phyloP scores from a whole-genome alignment of 495 filamentous ascomycete species.

The Penicillium herquei region DNA sequence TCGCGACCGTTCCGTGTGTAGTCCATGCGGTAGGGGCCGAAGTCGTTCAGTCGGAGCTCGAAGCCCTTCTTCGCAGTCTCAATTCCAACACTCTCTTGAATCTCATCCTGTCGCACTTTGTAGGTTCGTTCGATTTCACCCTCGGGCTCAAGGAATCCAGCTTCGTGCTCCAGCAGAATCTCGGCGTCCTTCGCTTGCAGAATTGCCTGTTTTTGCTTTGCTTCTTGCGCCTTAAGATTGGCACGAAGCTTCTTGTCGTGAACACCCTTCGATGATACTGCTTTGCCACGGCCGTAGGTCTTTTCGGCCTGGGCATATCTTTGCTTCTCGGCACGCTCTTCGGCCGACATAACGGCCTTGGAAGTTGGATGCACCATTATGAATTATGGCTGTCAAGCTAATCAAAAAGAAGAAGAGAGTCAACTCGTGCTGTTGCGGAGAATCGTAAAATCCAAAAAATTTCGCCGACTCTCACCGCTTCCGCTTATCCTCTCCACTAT shows the following conservation, averaged over 20 bases:
- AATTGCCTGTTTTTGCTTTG: slow-evolving; percentile 75
- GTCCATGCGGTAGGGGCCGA: slow-evolving; percentile 84
- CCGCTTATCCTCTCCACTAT: slow-evolving; percentile 40
- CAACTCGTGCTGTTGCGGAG: not conserved
- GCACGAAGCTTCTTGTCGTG: slow-evolving; percentile 87
- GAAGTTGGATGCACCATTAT: slow-evolving; percentile 28
- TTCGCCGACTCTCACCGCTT: slow-evolving; percentile 34
- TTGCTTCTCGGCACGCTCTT: slow-evolving; percentile 39
- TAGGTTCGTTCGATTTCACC: slow-evolving; percentile 86
- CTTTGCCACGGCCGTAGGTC: slow-evolving; percentile 79
- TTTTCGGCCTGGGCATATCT: slow-evolving; percentile 62
- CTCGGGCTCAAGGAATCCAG: slow-evolving; percentile 87
- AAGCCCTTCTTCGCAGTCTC: slow-evolving; percentile 90
- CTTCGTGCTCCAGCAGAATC: slow-evolving; percentile 85
- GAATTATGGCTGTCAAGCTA: slow-evolving; percentile 1
- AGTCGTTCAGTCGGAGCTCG: slow-evolving; percentile 75
- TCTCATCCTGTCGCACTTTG: slow-evolving; percentile 86
- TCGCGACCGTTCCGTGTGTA: slow-evolving; percentile 88
- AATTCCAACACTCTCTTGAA: slow-evolving; percentile 67
- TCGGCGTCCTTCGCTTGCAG: slow-evolving; percentile 89
- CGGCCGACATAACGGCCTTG: slow-evolving; percentile 31
- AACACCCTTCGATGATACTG: slow-evolving; percentile 53
- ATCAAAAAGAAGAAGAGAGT: not conserved
- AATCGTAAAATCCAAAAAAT: slow-evolving; percentile 21
- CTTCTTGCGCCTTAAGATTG: slow-evolving; percentile 74